A percentile compares a stretch with the other conserved stretches of the same genome.
Conservation (phyloP, 208 protist species). For the Leishmania major region DNA sequence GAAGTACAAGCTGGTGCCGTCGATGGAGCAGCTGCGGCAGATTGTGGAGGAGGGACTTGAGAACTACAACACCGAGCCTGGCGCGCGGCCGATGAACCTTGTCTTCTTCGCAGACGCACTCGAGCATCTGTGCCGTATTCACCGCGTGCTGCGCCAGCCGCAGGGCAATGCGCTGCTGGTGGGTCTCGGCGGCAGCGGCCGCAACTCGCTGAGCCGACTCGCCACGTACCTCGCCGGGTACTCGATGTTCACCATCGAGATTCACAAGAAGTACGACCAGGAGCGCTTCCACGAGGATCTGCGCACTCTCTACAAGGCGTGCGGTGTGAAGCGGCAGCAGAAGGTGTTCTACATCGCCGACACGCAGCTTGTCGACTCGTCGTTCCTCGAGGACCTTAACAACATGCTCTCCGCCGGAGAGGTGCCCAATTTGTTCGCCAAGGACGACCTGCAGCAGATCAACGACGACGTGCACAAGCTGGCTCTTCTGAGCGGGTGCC, state of each 20-base stretch:
- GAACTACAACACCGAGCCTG: slow-evolving; percentile 94
- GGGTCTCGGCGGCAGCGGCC: slow-evolving; percentile 97
- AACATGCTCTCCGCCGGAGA: slow-evolving; percentile 98
- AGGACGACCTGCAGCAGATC: slow-evolving; percentile 95
- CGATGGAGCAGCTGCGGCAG: slow-evolving; percentile 84
- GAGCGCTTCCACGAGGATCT: slow-evolving; percentile 98
- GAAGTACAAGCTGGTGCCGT: slow-evolving; percentile 95
- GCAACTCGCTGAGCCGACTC: slow-evolving; percentile 96
- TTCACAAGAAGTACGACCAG: slow-evolving; percentile 95
- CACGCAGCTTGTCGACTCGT: slow-evolving; percentile 96
- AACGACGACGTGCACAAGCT: slow-evolving; percentile 92
- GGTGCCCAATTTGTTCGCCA: slow-evolving; percentile 97
- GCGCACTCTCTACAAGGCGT: slow-evolving; percentile 95
- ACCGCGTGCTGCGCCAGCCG: slow-evolving; percentile 96
- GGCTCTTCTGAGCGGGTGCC: slow-evolving; percentile 84
- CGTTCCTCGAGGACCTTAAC: slow-evolving; percentile 98
- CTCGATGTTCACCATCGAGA: slow-evolving; percentile 96
- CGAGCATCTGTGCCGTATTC: slow-evolving; percentile 97
- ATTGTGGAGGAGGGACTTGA: slow-evolving; percentile 94
- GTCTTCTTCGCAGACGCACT: slow-evolving; percentile 99
- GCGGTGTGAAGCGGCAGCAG: slow-evolving; percentile 93
- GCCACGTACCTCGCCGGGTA: slow-evolving; percentile 96
- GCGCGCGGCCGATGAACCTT: slow-evolving; percentile 93
- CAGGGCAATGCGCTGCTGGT: slow-evolving; percentile 97
- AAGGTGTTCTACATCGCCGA: slow-evolving; percentile 99